Percentiles rank a stretch among this genome's conserved stretches.
Conservation (phyloP, 2,329 filamentous ascomycete species). For the Alternaria gaisen region DNA sequence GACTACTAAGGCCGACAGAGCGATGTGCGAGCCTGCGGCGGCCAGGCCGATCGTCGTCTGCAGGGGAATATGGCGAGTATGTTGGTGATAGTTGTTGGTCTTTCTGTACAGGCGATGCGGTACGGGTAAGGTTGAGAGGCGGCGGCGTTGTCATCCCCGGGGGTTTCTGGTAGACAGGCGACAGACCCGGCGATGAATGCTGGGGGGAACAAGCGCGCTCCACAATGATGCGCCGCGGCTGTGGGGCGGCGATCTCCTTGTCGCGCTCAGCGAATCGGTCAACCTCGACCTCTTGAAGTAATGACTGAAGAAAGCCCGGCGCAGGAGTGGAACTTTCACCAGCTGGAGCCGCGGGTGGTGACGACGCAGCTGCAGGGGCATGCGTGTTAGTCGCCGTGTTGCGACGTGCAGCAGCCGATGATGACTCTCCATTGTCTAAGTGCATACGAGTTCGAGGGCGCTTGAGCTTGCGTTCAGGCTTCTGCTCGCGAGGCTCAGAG, state of each 20-base stretch:
- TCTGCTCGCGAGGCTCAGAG: constrained; percentile 66
- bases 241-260: constrained; percentile 48
- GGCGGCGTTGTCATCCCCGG: constrained; percentile 76
- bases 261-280: constrained; percentile 48
- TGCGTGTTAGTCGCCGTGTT: constrained; percentile 35
- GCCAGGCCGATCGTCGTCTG: constrained; percentile 52
- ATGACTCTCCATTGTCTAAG: constrained; percentile 60
- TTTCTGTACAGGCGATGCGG: constrained; percentile 65
- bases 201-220: constrained; percentile 54
- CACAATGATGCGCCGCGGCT: constrained; percentile 54
- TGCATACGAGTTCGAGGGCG: constrained; percentile 81
- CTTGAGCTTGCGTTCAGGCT: constrained; percentile 82
- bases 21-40: constrained; percentile 41
- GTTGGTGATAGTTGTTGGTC: constrained; percentile 70
- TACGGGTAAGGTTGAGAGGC: constrained; percentile 63
- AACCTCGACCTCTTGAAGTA: constrained; percentile 86
- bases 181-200: constrained; percentile 71
- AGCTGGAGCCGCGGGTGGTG: constrained; percentile 22
- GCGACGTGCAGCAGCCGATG: constrained; percentile 42
- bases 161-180: constrained; percentile 73
- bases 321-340: constrained; percentile 50
- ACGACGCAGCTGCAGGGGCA: constrained; percentile 24
- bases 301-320: constrained; percentile 84
- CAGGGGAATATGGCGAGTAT: constrained; percentile 71
- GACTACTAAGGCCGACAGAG: constrained; percentile 49